These are phyloP conservation scores for Triticum urartu DNA, from an alignment of 176 grass and related monocot genomes.

Conservation along the genomic window DNA sequence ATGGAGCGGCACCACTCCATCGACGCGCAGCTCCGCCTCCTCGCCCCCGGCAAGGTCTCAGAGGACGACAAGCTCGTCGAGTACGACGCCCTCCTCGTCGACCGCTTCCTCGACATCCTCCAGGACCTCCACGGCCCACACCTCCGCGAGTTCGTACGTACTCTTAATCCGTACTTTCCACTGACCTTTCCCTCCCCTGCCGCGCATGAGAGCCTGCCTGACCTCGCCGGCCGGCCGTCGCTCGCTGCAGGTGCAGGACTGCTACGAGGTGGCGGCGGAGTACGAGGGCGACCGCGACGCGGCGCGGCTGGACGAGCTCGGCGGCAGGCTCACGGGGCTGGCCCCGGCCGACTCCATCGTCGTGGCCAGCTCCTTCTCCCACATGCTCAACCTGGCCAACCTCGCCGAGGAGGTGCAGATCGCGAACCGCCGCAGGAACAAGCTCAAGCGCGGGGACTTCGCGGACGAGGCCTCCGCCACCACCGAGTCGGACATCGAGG, in stretches of 20 bases:
- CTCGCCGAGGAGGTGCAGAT: conserved; percentile 91
- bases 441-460: conserved; percentile 61
- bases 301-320: conserved; percentile 55
- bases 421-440: conserved; percentile 59
- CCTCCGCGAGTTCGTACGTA: conserved; percentile 53
- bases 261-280: conserved; percentile 65
- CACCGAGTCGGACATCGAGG: conserved; percentile 88
- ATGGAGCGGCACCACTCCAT: conserved; percentile 59
- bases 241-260: conserved; percentile 75
- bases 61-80: conserved; percentile 73
- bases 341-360: conserved; percentile 60
- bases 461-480: conserved; percentile 60
- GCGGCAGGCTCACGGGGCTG: conserved; percentile 50
- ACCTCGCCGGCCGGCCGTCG: neutral
- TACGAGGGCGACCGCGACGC: conserved; percentile 48
- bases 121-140: conserved; percentile 54
- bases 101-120: conserved; percentile 78
- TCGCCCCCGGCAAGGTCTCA: conserved; percentile 59
- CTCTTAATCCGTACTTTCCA: neutral
- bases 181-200: neutral
- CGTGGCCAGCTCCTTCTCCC: conserved; percentile 68
- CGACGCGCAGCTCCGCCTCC: conserved; percentile 59
- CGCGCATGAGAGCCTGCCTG: neutral
- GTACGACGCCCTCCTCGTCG: conserved; percentile 65
- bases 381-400: conserved; percentile 96